Percentiles rank a stretch among this genome's conserved stretches.
Evolutionary conservation across 768 basidiomycete species (phyloP).

Genomic region (Suillus subluteus): DNA sequence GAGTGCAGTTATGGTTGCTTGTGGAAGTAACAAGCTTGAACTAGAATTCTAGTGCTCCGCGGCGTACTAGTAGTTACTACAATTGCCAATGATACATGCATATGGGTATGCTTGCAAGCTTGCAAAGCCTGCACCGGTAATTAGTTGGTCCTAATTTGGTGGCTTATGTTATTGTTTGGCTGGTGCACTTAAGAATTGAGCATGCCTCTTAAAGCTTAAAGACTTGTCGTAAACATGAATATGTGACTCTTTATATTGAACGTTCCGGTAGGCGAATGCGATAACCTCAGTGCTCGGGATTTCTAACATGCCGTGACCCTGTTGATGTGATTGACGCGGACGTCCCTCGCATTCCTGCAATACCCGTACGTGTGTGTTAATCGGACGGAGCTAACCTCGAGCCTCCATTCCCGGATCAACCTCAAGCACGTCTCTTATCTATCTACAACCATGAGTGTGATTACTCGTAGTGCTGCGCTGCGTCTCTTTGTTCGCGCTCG

Average conservation of each 20-base stretch:
- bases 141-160: too few relatives aligned
- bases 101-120: too few relatives aligned
- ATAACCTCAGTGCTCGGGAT: neutral
- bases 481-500: neutral
- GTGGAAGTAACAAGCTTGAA: neutral
- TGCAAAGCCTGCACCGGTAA: too few relatives aligned
- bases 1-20: neutral
- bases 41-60: too few relatives aligned
- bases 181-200: too few relatives aligned
- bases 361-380: neutral
- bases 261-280: neutral
- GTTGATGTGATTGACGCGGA: neutral
- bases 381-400: slow-evolving; percentile 2
- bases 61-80: too few relatives aligned
- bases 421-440: neutral
- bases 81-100: too few relatives aligned
- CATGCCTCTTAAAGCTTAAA: too few relatives aligned
- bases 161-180: too few relatives aligned
- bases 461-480: neutral
- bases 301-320: neutral
- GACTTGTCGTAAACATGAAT: neutral
- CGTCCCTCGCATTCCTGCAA: neutral
- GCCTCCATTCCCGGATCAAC: neutral
- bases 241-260: too few relatives aligned
- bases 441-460: neutral